A percentile compares a stretch with the other conserved stretches of the same genome.
Evolutionary conservation across 441 rosid species (phyloP).

Genomic region (Adansonia gregorii): DNA sequence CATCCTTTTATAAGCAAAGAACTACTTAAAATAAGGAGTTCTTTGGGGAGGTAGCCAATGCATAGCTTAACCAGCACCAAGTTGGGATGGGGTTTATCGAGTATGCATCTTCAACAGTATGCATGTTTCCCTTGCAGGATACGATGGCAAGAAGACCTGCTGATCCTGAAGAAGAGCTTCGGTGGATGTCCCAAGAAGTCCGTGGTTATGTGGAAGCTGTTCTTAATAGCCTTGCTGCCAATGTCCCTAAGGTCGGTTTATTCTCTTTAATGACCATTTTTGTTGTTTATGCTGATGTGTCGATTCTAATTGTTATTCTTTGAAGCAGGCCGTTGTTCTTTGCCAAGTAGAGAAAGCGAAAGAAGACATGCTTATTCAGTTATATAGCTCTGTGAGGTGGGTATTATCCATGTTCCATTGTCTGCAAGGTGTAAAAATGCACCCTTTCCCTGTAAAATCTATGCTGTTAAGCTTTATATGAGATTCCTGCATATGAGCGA

Average conservation of each 20-base stretch:
- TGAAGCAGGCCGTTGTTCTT: constrained; percentile 95
- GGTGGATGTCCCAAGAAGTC: constrained; percentile 99
- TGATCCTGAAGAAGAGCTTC: constrained; percentile 98
- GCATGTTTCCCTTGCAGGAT: constrained; percentile 54
- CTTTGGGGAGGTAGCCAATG: not conserved
- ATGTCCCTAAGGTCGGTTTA: constrained; percentile 85
- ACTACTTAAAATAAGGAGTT: not conserved
- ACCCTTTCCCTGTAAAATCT: not conserved
- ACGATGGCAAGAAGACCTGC: constrained; percentile 90
- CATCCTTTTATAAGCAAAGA: not conserved
- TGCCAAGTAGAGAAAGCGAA: constrained; percentile 99
- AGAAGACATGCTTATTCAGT: constrained; percentile 98
- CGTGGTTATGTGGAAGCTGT: constrained; percentile 99
- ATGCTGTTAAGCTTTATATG: not conserved
- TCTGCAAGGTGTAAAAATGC: not conserved
- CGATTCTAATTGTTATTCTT: constrained; percentile 22
- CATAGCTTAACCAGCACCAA: too few relatives aligned
- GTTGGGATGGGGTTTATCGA: not conserved
- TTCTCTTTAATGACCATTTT: constrained; percentile 21
- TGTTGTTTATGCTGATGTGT: constrained; percentile 4
- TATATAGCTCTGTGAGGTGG: constrained; percentile 94
- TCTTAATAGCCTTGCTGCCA: constrained; percentile 98
- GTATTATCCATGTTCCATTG: constrained; percentile 18
- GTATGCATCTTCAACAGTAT: not conserved
- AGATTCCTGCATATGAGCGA: not conserved